Base-by-base conservation (phyloP, 345 rosid genomes). In the Conringia planisiliqua region DNA sequence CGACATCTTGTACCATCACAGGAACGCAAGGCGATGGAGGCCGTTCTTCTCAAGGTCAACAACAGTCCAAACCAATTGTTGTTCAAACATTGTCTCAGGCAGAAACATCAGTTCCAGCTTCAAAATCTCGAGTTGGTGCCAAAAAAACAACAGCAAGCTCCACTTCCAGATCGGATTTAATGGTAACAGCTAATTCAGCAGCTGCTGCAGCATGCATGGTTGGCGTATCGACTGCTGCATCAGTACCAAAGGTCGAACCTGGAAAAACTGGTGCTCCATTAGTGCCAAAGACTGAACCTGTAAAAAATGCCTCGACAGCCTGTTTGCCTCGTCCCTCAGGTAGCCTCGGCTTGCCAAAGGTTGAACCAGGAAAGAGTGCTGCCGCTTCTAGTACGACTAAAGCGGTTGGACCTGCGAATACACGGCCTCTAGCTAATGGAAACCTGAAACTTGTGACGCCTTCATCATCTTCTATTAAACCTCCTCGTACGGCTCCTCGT, bases 121-220 rank as follows among this genome's bases (percentile, higher is more conserved):
- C 52, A 30, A 90, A 86, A 77, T 70, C 86, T 63, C 85, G 78
- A 74, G 59, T 71, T 33, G 30, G 72, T 42, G 67, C 60, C 27
- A 86, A 79, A 40, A 85, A 70, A 47, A 27, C 80, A 24, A 38
- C 74, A 18, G 40, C 38, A 26, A 84, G 78, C 73, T 65, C 96
- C 40, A 77, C 70, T 72, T 74, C 73, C 62, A 74, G 80, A 59
- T 74, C 88, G 8, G 84, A 84, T 78, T 81, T 85, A n/a, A 62
- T 83, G 63, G 83, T 85, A 73, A 83, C 84, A 78, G 96, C 97
- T 64, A 83, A 89, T 71, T 89, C 96, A 52, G 86, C 83, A 30
- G 90, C 91, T 74, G 87, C 90, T 24, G 96, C 94, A 20, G 92
- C 91, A 29, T 88, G 89, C 35, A 82, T 87, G 75, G 88, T 82